phyloP scores from a whole-genome alignment of 305 asterid species.

The Fraxinus xanthoxyloides region DNA sequence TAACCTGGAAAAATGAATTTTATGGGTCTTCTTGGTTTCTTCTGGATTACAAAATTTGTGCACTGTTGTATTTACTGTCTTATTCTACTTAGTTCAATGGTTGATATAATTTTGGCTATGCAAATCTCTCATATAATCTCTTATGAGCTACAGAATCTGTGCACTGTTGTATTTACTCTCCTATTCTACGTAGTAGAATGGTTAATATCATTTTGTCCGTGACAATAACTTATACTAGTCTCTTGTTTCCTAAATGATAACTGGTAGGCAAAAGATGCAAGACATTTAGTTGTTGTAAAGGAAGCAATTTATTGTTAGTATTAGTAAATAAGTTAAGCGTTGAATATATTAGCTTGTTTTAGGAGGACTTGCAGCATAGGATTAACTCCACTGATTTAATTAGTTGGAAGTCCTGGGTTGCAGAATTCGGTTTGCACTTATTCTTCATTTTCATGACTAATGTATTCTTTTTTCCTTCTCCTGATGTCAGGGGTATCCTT shows the following conservation, averaged over 20 bases:
- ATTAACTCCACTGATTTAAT: not conserved
- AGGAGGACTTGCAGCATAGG: not conserved
- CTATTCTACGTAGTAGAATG: not conserved
- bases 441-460: not conserved
- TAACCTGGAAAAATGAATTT: not conserved
- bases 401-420: constrained; percentile 9
- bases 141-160: not conserved
- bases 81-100: not conserved
- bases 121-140: not conserved
- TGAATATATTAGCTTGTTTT: not conserved
- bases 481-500: constrained; percentile 82
- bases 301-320: not conserved
- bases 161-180: not conserved
- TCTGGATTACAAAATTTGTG: not conserved
- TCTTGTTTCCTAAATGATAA: constrained; percentile 2
- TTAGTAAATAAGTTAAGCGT: not conserved
- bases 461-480: constrained; percentile 11
- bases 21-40: not conserved
- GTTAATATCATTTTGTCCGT: not conserved
- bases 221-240: not conserved
- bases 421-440: not conserved
- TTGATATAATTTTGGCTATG: not conserved
- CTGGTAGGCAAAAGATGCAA: not conserved
- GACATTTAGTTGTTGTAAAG: not conserved
- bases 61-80: not conserved